These are phyloP conservation scores for Lunasporangiospora selenospora DNA, from an alignment of 192 early-diverging fungal genomes.

Conservation along the genomic window DNA sequence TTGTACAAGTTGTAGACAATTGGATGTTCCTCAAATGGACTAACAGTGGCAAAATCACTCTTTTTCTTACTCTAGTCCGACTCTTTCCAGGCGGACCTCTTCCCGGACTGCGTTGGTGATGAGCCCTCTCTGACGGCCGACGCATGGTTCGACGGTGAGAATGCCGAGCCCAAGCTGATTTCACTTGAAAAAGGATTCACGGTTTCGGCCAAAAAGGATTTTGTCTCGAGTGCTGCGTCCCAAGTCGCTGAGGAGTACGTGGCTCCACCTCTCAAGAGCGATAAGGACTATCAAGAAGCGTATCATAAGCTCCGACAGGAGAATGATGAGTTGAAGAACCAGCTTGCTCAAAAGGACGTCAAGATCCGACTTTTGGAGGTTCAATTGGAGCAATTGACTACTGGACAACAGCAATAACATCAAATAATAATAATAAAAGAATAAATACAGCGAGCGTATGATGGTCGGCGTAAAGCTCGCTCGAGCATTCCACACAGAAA, in stretches of 20 bases:
- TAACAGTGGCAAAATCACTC: conserved; percentile 1
- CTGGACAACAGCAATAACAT: no score
- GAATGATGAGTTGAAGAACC: conserved; percentile 77
- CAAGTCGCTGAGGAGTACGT: conserved; percentile 32
- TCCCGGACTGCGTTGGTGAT: conserved; percentile 78
- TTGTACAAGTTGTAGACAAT: no score
- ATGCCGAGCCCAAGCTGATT: conserved; percentile 74
- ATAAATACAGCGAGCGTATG: no score
- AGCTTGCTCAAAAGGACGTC: conserved; percentile 64
- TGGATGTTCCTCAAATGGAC: no score
- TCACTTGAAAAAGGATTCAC: conserved; percentile 67
- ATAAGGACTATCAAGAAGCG: conserved; percentile 77
- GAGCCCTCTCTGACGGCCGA: conserved; percentile 80
- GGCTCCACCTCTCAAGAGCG: conserved; percentile 49
- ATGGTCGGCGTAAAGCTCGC: no score
- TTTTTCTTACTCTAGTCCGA: conserved; percentile 78
- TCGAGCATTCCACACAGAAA: no score
- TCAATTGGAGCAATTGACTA: conserved; percentile 62
- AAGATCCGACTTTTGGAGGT: conserved; percentile 78
- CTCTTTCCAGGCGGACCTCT: conserved; percentile 92
- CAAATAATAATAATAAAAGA: no score
- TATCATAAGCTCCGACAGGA: conserved; percentile 76
- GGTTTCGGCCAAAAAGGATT: conserved; percentile 66
- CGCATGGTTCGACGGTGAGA: conserved; percentile 87
- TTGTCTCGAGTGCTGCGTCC: conserved; percentile 63